Conservation (phyloP, 208 protist genomes). For the Leishmania amazonensis region DNA sequence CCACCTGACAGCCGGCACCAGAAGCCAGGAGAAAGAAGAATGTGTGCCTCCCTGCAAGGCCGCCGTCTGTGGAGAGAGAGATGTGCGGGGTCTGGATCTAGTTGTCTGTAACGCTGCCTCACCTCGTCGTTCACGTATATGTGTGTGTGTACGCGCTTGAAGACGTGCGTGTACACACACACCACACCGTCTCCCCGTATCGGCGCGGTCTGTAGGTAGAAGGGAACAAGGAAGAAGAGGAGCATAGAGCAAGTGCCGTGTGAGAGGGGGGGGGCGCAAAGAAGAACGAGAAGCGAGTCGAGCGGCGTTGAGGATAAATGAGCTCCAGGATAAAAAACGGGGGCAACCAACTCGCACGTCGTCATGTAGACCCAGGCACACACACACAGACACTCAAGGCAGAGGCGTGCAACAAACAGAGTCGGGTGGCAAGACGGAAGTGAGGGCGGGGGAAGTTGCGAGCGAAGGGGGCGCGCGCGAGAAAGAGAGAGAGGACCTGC, state of each 20-base stretch:
- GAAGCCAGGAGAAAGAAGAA: too few relatives aligned
- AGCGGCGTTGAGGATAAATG: not conserved
- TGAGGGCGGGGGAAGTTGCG: not conserved
- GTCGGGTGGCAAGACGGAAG: not conserved
- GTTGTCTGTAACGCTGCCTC: not conserved
- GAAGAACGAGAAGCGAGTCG: not conserved
- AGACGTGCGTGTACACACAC: too few relatives aligned
- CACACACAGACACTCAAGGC: not conserved
- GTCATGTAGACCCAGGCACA: not conserved
- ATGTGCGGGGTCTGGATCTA: not conserved
- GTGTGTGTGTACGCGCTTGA: not conserved
- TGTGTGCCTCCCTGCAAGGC: too few relatives aligned
- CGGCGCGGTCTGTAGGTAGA: not conserved
- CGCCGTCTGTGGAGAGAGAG: too few relatives aligned
- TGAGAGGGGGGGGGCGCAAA: not conserved
- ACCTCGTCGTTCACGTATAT: not conserved
- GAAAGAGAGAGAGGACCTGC: not conserved
- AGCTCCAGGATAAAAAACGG: not conserved
- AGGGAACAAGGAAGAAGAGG: not conserved
- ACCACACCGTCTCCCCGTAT: not conserved
- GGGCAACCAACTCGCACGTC: not conserved
- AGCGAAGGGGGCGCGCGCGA: not conserved
- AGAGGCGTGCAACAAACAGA: not conserved
- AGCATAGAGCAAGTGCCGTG: not conserved
- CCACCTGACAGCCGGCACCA: too few relatives aligned